Evolutionary conservation across 179 eudicot species (phyloP).

Genomic region (Heliamphora ciliata): DNA sequence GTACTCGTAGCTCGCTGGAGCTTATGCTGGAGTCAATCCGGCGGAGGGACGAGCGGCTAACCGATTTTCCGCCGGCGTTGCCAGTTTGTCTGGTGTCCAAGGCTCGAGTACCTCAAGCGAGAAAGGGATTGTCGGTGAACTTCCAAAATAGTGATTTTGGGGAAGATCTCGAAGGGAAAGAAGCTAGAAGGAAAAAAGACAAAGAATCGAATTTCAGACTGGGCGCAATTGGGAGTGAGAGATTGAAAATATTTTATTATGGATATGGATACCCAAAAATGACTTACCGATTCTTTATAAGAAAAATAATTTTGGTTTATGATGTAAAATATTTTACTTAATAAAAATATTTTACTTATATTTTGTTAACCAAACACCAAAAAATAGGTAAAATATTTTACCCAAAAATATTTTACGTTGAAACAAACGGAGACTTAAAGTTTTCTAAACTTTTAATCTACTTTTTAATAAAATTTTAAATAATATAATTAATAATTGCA

Average conservation of each 20-base stretch:
- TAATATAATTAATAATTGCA: too few species aligned
- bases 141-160: constrained; percentile 14
- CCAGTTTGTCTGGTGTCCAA: constrained; percentile 37
- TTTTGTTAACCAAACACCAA: too few species aligned
- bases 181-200: constrained; percentile 7
- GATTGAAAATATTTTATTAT: constrained; percentile 11
- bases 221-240: background rate
- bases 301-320: too few species aligned
- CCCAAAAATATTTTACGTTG: too few species aligned
- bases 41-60: constrained; percentile 26
- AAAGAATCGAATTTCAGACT: background rate
- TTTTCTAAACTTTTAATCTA: too few species aligned
- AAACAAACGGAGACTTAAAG: too few species aligned
- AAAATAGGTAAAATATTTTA: too few species aligned
- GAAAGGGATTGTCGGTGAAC: constrained; percentile 23
- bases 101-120: constrained; percentile 36
- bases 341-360: too few species aligned
- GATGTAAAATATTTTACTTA: too few species aligned
- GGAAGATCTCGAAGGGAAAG: constrained; percentile 7
- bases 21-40: constrained; percentile 37
- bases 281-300: too few species aligned
- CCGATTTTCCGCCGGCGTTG: constrained; percentile 33
- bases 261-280: too few species aligned
- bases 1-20: constrained; percentile 42
- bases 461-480: too few species aligned